Evolutionary conservation across 2,329 filamentous ascomycete genomes (phyloP).

Genomic region (Phaeosphaeriaceae sp.): DNA sequence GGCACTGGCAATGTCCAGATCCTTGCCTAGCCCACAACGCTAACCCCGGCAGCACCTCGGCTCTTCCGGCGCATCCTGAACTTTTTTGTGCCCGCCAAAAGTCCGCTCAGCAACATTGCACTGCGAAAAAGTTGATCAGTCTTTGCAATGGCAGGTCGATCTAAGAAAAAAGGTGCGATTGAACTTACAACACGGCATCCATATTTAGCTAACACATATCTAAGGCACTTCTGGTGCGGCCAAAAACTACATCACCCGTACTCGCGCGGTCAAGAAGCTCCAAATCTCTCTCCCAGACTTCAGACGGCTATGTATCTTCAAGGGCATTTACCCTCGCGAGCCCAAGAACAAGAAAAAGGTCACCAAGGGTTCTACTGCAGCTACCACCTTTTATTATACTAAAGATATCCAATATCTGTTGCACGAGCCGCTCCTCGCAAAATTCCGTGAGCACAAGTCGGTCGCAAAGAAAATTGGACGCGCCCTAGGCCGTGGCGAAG

Average conservation of each 20-base stretch:
- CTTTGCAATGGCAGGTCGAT: constrained; percentile 43
- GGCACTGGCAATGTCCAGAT: constrained; percentile 18
- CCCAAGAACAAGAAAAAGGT: constrained; percentile 97
- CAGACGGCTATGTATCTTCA: constrained; percentile 98
- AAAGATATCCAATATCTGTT: constrained; percentile 99
- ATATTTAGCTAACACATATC: constrained; percentile 22
- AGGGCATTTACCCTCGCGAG: constrained; percentile 97
- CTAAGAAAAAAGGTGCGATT: constrained; percentile 68
- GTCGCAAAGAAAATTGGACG: constrained; percentile 97
- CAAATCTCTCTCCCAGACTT: constrained; percentile 98
- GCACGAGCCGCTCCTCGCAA: constrained; percentile 90
- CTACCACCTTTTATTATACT: constrained; percentile 89
- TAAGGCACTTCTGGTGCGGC: constrained; percentile 83
- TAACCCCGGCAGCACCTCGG: constrained; percentile 27
- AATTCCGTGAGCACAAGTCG: constrained; percentile 96
- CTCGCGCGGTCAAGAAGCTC: constrained; percentile 95
- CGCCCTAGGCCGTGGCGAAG: constrained; percentile 89
- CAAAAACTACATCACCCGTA: constrained; percentile 98
- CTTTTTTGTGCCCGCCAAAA: constrained; percentile 39
- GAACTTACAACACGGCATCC: constrained; percentile 3
- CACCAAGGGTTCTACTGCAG: constrained; percentile 85
- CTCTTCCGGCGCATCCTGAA: constrained; percentile 30
- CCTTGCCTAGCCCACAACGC: constrained; percentile 24
- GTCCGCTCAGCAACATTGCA: constrained; percentile 8
- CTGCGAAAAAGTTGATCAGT: constrained; percentile 4